Evolutionary conservation across 2,329 filamentous ascomycete species (phyloP), one percentile per base, ranked within the genome.

Genomic region (Fusarium sp.): DNA sequence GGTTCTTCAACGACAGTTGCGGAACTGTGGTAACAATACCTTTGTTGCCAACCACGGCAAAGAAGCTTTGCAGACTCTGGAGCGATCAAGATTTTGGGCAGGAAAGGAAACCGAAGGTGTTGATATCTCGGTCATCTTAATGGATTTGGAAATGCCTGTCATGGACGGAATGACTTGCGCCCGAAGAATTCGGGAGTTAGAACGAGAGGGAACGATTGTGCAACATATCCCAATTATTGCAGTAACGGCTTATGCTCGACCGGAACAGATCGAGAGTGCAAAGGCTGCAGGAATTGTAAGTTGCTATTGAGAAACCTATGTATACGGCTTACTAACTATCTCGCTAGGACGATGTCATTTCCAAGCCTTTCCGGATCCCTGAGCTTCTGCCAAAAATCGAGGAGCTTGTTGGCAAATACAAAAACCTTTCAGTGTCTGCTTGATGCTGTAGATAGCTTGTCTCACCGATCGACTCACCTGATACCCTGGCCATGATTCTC

Each of bases 91-190:
- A 8, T 89, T 86, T 75, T 89, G 88, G 88, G 75, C 77, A 23
- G 84, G 84, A 16, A 79, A 83, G 11, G 83, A 84, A 65, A 62
- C 77, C 18, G 79, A 82, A 16, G 84, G 84, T 4, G 79, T 84
- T 11, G 84, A 89, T 49, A 84, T 92, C 25, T 88, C 88, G 11
- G 84, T 93, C 46, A 89, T 94, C 14, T 79, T 94, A 8, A 93
- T 94, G 91, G 92, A 94, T 75, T 84, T 93, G 49, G 91, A 94
- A 74, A 94, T 94, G 92, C 92, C 92, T 2, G 85, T 93, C 44
- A 94, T 94, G 92, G 91, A 94, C 73, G 92, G 92, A 37, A 87
- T 92, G 78, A 91, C 90, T 4, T 93, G 91, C 67, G 89, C 91
- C 14, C 84, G 85, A 43, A 86, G 83, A 63, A 93, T 95, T 55